phyloP scores from a whole-genome alignment of 257 asterid species.

The Solanum neorickii region DNA sequence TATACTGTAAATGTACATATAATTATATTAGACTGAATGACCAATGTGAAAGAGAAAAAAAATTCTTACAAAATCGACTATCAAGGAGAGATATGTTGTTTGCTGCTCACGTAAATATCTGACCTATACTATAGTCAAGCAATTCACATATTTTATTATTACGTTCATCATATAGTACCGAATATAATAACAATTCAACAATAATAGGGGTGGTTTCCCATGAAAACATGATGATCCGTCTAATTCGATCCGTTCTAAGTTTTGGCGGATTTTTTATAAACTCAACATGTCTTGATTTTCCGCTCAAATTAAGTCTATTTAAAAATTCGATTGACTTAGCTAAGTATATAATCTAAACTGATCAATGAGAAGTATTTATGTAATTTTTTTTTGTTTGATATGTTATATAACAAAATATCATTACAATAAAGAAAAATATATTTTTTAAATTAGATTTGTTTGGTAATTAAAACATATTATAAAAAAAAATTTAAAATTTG shows the following conservation, averaged over 20 bases:
- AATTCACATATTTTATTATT: too few relatives aligned
- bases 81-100: background rate
- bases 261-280: too few relatives aligned
- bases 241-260: background rate
- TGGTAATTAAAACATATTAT: background rate
- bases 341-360: background rate
- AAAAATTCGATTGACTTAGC: background rate
- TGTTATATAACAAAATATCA: too few relatives aligned
- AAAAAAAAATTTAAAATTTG: rapidly evolving
- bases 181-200: background rate
- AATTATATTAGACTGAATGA: background rate
- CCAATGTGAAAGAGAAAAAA: background rate
- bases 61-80: too few relatives aligned
- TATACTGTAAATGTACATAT: background rate
- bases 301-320: background rate
- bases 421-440: background rate
- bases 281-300: background rate
- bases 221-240: background rate
- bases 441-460: background rate
- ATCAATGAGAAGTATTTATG: background rate
- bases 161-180: background rate
- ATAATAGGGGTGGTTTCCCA: background rate
- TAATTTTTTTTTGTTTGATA: too few relatives aligned
- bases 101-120: background rate
- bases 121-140: background rate